phyloP scores from a whole-genome alignment of 2,329 filamentous ascomycete genomes.

The Phyllachora maydis region DNA sequence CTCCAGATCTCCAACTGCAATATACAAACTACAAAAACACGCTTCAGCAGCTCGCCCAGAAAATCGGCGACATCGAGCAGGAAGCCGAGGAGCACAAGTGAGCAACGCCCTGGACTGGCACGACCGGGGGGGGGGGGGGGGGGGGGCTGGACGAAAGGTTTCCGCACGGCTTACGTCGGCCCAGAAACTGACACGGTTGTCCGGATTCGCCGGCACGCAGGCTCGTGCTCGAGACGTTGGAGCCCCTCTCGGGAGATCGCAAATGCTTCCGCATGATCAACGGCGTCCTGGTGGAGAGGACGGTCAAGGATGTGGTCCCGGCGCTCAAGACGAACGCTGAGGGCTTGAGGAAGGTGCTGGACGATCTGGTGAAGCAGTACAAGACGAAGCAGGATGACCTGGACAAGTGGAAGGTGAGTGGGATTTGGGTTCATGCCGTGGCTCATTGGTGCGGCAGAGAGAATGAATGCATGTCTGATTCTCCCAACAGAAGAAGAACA shows the following conservation, averaged over 20 bases:
- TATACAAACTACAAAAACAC: conserved; percentile 61
- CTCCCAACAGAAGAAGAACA: conserved; percentile 58
- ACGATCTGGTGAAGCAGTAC: conserved; percentile 92
- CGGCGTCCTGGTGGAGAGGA: conserved; percentile 84
- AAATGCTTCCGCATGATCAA: conserved; percentile 99
- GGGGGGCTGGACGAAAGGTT: no score
- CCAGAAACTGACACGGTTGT: not conserved
- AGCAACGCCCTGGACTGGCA: conserved; percentile 10
- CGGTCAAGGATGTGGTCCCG: conserved; percentile 79
- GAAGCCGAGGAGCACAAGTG: conserved; percentile 98
- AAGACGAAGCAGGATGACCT: conserved; percentile 85
- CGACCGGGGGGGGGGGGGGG: not conserved
- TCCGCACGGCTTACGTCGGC: conserved; percentile 1
- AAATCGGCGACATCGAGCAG: conserved; percentile 94
- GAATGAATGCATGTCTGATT: conserved; percentile 2
- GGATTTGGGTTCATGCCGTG: not conserved
- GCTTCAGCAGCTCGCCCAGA: conserved; percentile 82
- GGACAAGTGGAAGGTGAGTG: conserved; percentile 88
- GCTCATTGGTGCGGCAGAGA: not conserved
- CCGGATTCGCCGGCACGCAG: no score
- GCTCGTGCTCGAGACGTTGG: conserved; percentile 81
- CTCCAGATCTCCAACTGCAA: conserved; percentile 54
- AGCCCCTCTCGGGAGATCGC: conserved; percentile 61
- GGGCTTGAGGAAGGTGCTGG: conserved; percentile 79
- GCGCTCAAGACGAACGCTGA: conserved; percentile 86